Base-by-base conservation (phyloP, 139 green algal species). In the Pleodorina starrii region DNA sequence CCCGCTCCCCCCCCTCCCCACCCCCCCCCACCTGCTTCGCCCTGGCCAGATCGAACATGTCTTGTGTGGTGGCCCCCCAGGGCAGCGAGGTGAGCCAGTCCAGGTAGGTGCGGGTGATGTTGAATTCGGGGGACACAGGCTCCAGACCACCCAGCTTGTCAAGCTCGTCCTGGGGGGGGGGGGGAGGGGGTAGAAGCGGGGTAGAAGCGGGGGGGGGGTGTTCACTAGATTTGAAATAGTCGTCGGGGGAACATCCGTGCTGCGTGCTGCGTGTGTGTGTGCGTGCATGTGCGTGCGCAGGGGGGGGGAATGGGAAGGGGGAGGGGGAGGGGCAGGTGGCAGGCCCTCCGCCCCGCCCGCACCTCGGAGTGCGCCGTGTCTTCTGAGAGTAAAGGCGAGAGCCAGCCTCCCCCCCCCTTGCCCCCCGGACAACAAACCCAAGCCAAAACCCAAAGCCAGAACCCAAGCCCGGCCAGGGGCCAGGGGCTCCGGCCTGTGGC, bases 21-120 rank as follows among this genome's bases (percentile, higher is more conserved):
- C 46, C 38, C 46, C 38, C 29, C 83, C 89, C 1, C 66, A 97
- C 95, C 91, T 92, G 44, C 80, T 95, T 91, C 23, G 97, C 97
- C 38, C 96, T 89, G 0, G 80, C 66, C 36, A 99, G 92, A 88
- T 99, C 97, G 40, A 99, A 96, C 35, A 94, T 93, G 90, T 99
- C 97, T 68, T 95, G 44, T 68, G 80, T 96, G 88, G 90, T 91
- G 46, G 85, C 69, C n/a, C 96, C 97, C 97, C 97, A 99, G 35
- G 97, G 97, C 51, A 99, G 91, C 43, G 89, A 92, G n/a, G 97
- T 99, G 48, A 99, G 93, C 97, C 97, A 99, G 83, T 99, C 97
- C 80, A 94, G 95, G 94, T 99, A 99, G 91, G 96, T 99, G 87
- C 97, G 94, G 1, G 97, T 98, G 38, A 99, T 95, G 89, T 98